A percentile compares a stretch with the other conserved stretches of the same genome.
phyloP scores from a whole-genome alignment of 2,329 filamentous ascomycete genomes.

The Emmonsia crescens region DNA sequence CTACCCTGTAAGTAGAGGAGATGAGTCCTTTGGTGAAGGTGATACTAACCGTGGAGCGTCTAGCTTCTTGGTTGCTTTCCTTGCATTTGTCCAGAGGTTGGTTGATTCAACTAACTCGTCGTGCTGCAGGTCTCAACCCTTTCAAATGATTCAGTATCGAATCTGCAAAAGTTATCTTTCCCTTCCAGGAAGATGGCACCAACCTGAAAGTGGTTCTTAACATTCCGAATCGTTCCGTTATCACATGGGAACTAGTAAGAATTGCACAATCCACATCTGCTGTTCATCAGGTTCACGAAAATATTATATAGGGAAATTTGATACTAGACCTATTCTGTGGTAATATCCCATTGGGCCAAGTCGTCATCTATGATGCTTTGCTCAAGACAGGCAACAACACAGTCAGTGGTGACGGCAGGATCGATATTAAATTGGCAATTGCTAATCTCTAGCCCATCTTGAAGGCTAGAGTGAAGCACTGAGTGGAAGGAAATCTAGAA shows the following conservation, averaged over 20 bases:
- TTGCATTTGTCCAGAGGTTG: conserved; percentile 17
- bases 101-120: conserved; percentile 10
- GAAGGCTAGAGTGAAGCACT: conserved; percentile 29
- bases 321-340: conserved; percentile 36
- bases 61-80: conserved; percentile 18
- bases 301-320: conserved; percentile 29
- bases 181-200: conserved; percentile 27
- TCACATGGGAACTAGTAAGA: conserved; percentile 28
- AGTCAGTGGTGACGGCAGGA: conserved; percentile 30
- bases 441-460: conserved; percentile 35
- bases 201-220: conserved; percentile 36
- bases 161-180: conserved; percentile 29
- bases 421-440: conserved; percentile 33
- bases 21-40: neutral
- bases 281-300: neutral
- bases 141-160: conserved; percentile 31
- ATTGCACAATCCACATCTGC: neutral
- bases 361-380: conserved; percentile 30
- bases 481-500: conserved; percentile 30
- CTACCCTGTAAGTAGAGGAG: neutral
- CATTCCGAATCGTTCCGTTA: conserved; percentile 37
- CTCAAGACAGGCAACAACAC: conserved; percentile 38
- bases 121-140: conserved; percentile 23
- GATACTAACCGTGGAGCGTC: neutral
- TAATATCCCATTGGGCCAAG: conserved; percentile 31